phyloP scores from a whole-genome alignment of 208 protist species.

The Trypanosomatidae sp. region DNA sequence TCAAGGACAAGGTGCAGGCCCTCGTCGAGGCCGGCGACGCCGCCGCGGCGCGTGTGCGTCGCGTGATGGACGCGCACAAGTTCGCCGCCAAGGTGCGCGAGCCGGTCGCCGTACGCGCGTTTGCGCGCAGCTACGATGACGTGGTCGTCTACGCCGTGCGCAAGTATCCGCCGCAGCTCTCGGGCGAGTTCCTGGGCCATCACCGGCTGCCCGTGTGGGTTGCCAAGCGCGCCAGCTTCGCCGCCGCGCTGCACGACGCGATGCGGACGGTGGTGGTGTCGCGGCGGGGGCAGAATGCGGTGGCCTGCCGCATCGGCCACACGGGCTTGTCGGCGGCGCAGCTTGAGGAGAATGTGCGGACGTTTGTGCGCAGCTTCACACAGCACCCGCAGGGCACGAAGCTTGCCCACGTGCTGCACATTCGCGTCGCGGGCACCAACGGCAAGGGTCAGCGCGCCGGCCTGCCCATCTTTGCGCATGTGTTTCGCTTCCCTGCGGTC shows the following conservation, averaged over 20 bases:
- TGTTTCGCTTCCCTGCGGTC: conserved; percentile 22
- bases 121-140: conserved; percentile 79
- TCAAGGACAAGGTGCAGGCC: conserved; percentile 59
- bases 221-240: conserved; percentile 26
- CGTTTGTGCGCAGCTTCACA: conserved; percentile 48
- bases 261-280: conserved; percentile 51
- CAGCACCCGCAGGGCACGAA: conserved; percentile 33
- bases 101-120: conserved; percentile 64
- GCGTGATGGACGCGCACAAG: conserved; percentile 77
- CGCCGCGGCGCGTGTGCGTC: conserved; percentile 59
- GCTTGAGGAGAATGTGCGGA: conserved; percentile 56
- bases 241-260: conserved; percentile 19
- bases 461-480: conserved; percentile 60
- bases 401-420: conserved; percentile 50
- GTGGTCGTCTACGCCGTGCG: conserved; percentile 65
- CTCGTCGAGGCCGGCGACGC: conserved; percentile 45
- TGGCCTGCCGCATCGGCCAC: conserved; percentile 71
- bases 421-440: conserved; percentile 65
- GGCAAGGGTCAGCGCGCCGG: conserved; percentile 39
- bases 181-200: conserved; percentile 80
- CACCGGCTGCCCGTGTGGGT: conserved; percentile 69
- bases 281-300: conserved; percentile 60
- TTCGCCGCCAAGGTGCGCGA: conserved; percentile 53
- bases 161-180: conserved; percentile 66
- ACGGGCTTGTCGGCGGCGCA: conserved; percentile 35